Conservation (phyloP, 257 asterid genomes). For the Solanum stenotomum region DNA sequence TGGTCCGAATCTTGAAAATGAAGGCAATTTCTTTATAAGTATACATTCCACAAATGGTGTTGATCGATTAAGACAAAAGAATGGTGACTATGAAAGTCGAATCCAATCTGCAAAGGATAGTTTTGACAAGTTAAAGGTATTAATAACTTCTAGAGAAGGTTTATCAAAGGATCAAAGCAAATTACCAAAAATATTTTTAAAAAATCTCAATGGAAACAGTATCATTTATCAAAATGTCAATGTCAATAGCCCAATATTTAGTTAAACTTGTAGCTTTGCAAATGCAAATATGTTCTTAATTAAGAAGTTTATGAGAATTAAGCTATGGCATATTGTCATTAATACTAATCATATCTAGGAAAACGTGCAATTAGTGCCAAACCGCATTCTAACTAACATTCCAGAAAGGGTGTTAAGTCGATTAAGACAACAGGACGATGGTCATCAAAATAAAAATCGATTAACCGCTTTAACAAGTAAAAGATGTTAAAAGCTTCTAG, state of each 20-base stretch:
- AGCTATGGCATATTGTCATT: background rate
- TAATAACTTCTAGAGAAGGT: background rate
- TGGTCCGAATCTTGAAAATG: background rate
- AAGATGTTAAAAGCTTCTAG: background rate
- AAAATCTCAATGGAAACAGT: background rate
- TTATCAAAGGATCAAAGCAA: background rate
- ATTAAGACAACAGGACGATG: background rate
- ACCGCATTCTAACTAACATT: background rate
- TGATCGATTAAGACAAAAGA: background rate
- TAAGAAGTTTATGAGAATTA: background rate
- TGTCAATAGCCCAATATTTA: background rate
- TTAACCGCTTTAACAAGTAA: background rate
- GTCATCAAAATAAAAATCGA: background rate
- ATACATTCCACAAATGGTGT: background rate
- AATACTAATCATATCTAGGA: background rate
- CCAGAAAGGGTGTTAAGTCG: background rate
- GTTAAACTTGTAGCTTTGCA: background rate
- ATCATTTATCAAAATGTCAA: background rate
- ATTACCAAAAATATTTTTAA: background rate
- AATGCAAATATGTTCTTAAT: background rate
- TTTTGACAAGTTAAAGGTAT: background rate
- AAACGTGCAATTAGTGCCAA: background rate
- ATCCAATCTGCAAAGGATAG: background rate
- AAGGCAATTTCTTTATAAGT: background rate
- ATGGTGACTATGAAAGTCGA: background rate